phyloP scores from a whole-genome alignment of 106 monocot genomes.

The Dioscorea zingiberensis region DNA sequence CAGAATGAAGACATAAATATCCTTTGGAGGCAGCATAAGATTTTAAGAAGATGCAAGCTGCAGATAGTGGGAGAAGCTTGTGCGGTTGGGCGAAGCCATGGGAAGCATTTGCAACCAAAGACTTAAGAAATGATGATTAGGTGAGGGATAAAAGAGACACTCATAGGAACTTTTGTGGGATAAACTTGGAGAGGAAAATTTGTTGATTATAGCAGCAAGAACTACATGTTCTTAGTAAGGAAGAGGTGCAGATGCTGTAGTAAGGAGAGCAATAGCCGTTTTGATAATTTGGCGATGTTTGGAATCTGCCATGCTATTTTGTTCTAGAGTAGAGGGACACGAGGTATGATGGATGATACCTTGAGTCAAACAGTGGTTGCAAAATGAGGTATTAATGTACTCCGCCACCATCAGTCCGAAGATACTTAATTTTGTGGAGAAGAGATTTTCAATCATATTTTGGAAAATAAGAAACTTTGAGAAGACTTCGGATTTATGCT shows the following conservation, averaged over 20 bases:
- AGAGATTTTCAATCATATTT: not conserved
- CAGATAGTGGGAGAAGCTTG: too few relatives aligned
- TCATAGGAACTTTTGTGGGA: too few relatives aligned
- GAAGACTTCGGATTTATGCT: not conserved
- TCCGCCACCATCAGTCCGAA: conserved; percentile 1
- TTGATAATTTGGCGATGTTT: not conserved
- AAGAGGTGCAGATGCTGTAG: not conserved
- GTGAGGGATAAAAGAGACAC: not conserved
- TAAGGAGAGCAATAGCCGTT: not conserved
- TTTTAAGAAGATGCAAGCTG: too few relatives aligned
- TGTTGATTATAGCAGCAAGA: not conserved
- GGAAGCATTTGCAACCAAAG: not conserved
- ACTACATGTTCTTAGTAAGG: not conserved
- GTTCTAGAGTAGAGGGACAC: not conserved
- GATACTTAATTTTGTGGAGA: conserved; percentile 5
- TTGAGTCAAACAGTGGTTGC: not conserved
- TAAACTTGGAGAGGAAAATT: not conserved
- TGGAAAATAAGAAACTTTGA: not conserved
- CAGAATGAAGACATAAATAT: too few relatives aligned
- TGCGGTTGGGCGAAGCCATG: not conserved
- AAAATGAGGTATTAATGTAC: not conserved
- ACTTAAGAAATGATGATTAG: not conserved
- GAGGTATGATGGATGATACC: not conserved
- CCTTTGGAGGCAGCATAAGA: too few relatives aligned
- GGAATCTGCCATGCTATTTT: not conserved